Percentiles rank a stretch among this genome's conserved stretches.
Conservation (phyloP, 169 alveolate species). For the Sarcocystis neurona region DNA sequence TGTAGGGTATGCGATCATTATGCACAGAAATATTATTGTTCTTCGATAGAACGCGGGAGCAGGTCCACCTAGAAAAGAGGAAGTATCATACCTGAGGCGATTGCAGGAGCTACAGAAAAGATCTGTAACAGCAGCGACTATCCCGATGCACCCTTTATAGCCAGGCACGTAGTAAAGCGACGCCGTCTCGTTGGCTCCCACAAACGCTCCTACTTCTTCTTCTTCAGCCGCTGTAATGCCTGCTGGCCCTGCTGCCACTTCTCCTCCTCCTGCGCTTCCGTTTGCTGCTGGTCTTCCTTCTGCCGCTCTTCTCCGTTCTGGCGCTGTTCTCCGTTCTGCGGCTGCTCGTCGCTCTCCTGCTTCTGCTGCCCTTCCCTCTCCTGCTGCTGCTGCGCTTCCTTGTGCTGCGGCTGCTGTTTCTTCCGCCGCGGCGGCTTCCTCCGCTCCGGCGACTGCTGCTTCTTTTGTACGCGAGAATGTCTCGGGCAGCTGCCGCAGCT, state of each 20-base stretch:
- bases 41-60: background rate
- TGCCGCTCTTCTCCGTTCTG: background rate
- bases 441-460: too few relatives aligned
- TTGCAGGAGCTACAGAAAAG: slow-evolving; percentile 40
- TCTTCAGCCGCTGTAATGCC: background rate
- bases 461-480: too few relatives aligned
- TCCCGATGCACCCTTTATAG: slow-evolving; percentile 20
- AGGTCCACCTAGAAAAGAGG: too few relatives aligned
- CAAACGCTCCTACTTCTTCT: background rate
- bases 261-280: background rate
- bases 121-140: slow-evolving; percentile 34
- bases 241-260: background rate
- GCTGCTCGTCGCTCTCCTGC: background rate
- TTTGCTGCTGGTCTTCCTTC: background rate
- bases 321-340: background rate
- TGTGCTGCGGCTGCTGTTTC: too few relatives aligned
- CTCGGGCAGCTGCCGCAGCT: too few relatives aligned
- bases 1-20: too few relatives aligned
- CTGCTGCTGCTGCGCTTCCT: background rate
- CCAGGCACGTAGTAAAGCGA: slow-evolving; percentile 13
- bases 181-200: slow-evolving; percentile 6
- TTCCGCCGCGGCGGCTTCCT: too few relatives aligned
- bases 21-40: too few relatives aligned
- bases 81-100: slow-evolving; percentile 24
- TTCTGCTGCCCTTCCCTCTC: background rate